Conservation (phyloP, 441 rosid genomes). For the Raphanus hybrid region DNA sequence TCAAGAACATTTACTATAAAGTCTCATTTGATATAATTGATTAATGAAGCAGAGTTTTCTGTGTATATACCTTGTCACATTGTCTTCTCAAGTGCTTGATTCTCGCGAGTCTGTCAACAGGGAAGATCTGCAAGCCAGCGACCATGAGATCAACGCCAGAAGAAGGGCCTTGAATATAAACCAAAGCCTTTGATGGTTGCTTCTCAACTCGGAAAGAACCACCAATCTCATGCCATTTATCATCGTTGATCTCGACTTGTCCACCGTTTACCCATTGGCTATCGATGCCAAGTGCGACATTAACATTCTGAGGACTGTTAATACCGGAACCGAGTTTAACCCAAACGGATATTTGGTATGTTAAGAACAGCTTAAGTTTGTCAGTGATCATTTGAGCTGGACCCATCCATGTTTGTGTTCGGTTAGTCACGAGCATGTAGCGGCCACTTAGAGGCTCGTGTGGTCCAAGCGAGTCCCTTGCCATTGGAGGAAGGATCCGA, state of each 20-base stretch:
- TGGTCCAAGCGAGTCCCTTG: constrained; percentile 77
- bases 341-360: constrained; percentile 90
- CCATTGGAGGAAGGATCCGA: constrained; percentile 75
- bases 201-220: constrained; percentile 88
- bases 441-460: constrained; percentile 73
- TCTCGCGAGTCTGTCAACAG: constrained; percentile 68
- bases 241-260: constrained; percentile 63
- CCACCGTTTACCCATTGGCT: constrained; percentile 89
- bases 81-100: constrained; percentile 63
- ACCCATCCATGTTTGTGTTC: constrained; percentile 93
- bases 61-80: constrained; percentile 63
- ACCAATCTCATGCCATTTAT: constrained; percentile 81
- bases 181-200: constrained; percentile 73
- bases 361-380: constrained; percentile 67
- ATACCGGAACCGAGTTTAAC: constrained; percentile 67
- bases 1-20: constrained; percentile 7
- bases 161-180: constrained; percentile 86
- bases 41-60: not conserved
- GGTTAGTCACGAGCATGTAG: constrained; percentile 67
- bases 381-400: constrained; percentile 88
- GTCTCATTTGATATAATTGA: not conserved
- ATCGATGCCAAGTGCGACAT: constrained; percentile 82
- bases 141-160: constrained; percentile 76
- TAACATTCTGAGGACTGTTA: constrained; percentile 69
- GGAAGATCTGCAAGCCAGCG: constrained; percentile 80